phyloP scores from a whole-genome alignment of 2,329 filamentous ascomycete species.

The Colletotrichum sp. region DNA sequence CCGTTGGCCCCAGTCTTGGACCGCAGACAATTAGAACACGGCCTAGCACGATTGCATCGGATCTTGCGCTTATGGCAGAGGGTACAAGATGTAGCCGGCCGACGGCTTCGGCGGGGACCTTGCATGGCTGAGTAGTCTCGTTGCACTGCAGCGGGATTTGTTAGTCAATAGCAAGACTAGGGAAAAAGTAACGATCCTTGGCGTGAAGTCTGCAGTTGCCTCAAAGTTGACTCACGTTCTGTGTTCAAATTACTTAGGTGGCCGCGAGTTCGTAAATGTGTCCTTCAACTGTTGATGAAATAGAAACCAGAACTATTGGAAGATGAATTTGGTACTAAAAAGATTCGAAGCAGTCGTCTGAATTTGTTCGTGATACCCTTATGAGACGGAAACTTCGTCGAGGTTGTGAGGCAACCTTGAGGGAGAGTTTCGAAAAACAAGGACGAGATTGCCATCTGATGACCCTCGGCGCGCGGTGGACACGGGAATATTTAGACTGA shows the following conservation, averaged over 20 bases:
- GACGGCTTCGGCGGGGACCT: background rate
- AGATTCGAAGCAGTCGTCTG: background rate
- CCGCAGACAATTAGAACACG: constrained; percentile 46
- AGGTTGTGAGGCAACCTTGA: background rate
- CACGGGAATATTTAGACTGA: background rate
- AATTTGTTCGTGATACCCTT: background rate
- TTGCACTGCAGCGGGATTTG: background rate
- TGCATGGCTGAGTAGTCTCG: background rate
- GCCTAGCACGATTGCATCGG: constrained; percentile 44
- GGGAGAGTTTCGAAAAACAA: background rate
- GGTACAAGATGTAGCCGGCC: background rate
- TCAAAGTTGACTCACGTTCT: background rate
- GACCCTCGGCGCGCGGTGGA: background rate
- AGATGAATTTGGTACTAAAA: background rate
- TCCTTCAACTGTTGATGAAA: background rate
- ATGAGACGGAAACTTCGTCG: background rate
- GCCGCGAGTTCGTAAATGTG: background rate
- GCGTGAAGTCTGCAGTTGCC: background rate
- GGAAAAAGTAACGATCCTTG: background rate
- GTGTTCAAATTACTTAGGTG: background rate
- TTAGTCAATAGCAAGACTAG: background rate
- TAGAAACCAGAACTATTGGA: background rate
- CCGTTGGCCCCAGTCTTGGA: constrained; percentile 32
- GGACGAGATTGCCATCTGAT: no score
- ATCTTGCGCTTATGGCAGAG: constrained; percentile 45